Base-by-base conservation (phyloP, 2,329 filamentous ascomycete genomes). In the Xylariaceae sp. region DNA sequence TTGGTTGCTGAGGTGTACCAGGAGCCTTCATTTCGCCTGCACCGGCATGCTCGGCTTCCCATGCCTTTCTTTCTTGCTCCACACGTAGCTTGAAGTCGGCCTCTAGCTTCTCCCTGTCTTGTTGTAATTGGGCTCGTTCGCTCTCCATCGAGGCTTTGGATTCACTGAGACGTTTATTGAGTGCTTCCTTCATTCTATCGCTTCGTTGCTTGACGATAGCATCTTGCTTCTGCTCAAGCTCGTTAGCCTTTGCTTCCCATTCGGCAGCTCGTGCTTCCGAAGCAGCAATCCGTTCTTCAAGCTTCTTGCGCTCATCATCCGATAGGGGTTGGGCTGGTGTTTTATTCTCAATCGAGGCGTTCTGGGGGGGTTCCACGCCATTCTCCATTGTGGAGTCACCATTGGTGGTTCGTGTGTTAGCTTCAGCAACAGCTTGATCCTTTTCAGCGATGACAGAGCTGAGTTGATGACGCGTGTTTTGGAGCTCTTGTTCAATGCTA, bases 141-240 rank as follows among this genome's bases (percentile, higher is more conserved):
- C 78, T 73, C 55, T 79, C 78, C 41, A 77, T 78, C 39, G 70
- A 62, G 4, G 64, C 26, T 63, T 81, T 82, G 40, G 87, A 83
- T 65, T 91, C 91, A 54, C 80, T 84, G 14, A 96, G 79, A 69
- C 89, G 91, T 69, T 85, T 87, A 66, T 87, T 88, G 46, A 91
- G 75, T 1, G 82, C 75, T 19, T 83, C 80, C 67, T 87, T 89
- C 87, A 91, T 89, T 70, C 83, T 84, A 39, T 90, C 85, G 1
- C 86, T 87, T 40, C 87, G 82, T 49, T 82, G 78, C 66, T 89
- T 89, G 57, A 90, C 79, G 9, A 82, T 86, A 31, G 75, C 76
- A 53, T 84, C 79, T 41, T 86, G 82, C 52, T 79, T 81, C 26
- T 85, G 82, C 68, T 93, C 89, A 14, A 89, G 77, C 58, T 87